Base-by-base conservation (phyloP, 1,284 basidiomycete species). In the Somion occarium region DNA sequence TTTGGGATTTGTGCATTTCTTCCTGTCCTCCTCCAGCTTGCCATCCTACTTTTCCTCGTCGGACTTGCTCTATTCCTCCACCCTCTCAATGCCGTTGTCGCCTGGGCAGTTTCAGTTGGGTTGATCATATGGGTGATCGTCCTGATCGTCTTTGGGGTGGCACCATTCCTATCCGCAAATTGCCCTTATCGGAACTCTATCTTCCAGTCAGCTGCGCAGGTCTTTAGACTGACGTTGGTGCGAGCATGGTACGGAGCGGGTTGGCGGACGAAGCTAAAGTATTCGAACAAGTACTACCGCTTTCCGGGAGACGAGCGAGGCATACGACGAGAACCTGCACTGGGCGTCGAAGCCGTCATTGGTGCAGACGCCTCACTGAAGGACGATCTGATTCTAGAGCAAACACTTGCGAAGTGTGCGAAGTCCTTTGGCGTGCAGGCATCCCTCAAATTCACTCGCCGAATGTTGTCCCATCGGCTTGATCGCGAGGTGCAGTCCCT, bases 21-120 rank as follows among this genome's bases (percentile, higher is more conserved):
- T 13, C 48, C 48, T 2, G 24, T 39, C 19, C 38, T 49, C n/a
- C 48, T 49, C 18, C 38, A 49, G 24, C 48, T 49, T 24, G 48
- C 38, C 22, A 38, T 49, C 38, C 20, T 49, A 3, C 48, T 49
- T 25, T 49, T 49, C 39, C 48, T 42, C 24, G 38, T 26, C 13
- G 48, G 48, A 12, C 13, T 43, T 15, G 34, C 30, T 5, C 18
- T 49, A 12, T 39, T 49, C 15, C 38, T 49, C 5, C 41, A 39
- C 23, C 24, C 48, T n/a, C 47, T 49, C 9, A 26, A 49, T 26
- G 4, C 38, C 13, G 48, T 43, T 25, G 41, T 49, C n/a, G 48
- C n/a, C 13, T 39, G 38, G 38, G 38, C 13, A 3, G 3, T 39
- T 4, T 18, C 38, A 20, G 13, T 39, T 3, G 4, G n/a, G 38